Conservation (phyloP, 2,329 filamentous ascomycete genomes). For the Penicillium sp. region DNA sequence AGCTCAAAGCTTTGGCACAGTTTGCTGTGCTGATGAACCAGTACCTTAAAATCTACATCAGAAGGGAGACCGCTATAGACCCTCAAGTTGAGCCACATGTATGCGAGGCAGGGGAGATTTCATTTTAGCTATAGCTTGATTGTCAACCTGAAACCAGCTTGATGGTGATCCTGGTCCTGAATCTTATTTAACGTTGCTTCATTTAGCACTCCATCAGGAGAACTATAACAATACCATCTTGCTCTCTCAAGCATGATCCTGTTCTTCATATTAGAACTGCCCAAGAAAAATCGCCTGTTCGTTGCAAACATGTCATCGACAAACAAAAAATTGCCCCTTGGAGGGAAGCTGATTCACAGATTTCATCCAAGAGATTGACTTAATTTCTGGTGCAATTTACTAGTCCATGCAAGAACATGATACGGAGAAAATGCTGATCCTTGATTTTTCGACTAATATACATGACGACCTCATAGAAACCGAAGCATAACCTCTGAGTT, state of each 20-base stretch:
- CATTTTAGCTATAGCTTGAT: not conserved
- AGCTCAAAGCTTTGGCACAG: not conserved
- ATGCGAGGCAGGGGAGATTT: not conserved
- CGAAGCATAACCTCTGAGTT: not conserved
- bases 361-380: no score
- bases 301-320: not conserved
- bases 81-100: not conserved
- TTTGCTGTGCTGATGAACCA: not conserved
- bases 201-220: not conserved
- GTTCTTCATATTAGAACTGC: not conserved
- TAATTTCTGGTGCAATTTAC: no score
- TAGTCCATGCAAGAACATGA: not conserved
- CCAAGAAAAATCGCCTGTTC: not conserved
- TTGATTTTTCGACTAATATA: not conserved
- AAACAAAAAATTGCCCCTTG: not conserved
- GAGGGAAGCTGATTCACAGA: not conserved
- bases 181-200: not conserved
- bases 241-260: not conserved
- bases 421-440: not conserved
- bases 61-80: not conserved
- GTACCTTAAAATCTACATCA: not conserved
- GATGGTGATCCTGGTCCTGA: not conserved
- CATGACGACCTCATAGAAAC: not conserved
- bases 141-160: not conserved
- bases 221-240: not conserved